phyloP scores from a whole-genome alignment of 2,329 filamentous ascomycete species.

The Aureobasidium mangrovei region DNA sequence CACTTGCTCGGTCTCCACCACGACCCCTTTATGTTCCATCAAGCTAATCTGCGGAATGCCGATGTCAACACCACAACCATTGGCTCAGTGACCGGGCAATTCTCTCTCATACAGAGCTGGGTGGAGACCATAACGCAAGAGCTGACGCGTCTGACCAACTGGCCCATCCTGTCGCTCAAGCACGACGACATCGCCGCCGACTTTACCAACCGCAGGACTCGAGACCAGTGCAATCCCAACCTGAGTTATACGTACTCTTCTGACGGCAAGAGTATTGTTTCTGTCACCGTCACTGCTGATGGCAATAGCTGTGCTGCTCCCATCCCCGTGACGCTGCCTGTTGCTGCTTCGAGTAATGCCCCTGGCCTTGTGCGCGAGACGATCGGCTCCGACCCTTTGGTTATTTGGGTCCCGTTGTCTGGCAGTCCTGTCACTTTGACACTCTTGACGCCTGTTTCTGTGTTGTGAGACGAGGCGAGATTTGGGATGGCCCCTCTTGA shows the following conservation, averaged over 20 bases:
- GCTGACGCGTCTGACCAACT: constrained; percentile 44
- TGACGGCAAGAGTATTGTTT: constrained; percentile 38
- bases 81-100: constrained; percentile 38
- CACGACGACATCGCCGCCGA: constrained; percentile 46
- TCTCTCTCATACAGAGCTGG: constrained; percentile 51
- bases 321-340: constrained; percentile 48
- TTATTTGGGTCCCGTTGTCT: constrained; percentile 32
- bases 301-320: constrained; percentile 43
- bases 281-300: constrained; percentile 42
- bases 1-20: constrained; percentile 49
- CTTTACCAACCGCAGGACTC: constrained; percentile 46
- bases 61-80: constrained; percentile 41
- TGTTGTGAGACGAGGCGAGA: not conserved
- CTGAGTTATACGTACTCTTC: constrained; percentile 38
- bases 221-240: constrained; percentile 43
- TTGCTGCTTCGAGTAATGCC: constrained; percentile 35
- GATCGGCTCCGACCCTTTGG: constrained; percentile 40
- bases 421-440: constrained; percentile 29
- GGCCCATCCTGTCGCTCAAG: constrained; percentile 48
- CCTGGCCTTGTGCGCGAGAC: constrained; percentile 36
- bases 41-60: constrained; percentile 48
- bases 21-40: constrained; percentile 56
- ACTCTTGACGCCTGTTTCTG: constrained; percentile 20
- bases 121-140: constrained; percentile 46
- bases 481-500: not conserved